phyloP scores from a whole-genome alignment of 176 grass and related monocot genomes.

The Puccinellia tenuiflora region DNA sequence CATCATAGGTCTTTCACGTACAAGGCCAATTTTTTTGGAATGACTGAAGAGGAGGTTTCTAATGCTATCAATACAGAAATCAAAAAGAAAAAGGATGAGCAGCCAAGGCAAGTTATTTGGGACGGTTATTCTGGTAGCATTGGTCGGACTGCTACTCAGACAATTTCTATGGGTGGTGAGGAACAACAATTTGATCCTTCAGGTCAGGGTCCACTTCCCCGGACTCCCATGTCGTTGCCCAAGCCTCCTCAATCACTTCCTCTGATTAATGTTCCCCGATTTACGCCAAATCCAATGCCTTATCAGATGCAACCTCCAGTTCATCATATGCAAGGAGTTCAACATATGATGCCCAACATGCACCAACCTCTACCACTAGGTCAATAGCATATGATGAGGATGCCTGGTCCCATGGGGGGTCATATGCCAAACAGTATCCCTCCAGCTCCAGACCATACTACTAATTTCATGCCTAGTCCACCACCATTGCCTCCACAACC shows the following conservation, averaged over 20 bases:
- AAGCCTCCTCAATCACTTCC: constrained; percentile 77
- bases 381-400: constrained; percentile 48
- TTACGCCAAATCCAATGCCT: constrained; percentile 25
- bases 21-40: constrained; percentile 96
- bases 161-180: too few species aligned
- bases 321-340: constrained; percentile 41
- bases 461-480: not conserved
- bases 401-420: constrained; percentile 32
- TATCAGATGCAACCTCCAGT: constrained; percentile 33
- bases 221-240: constrained; percentile 47
- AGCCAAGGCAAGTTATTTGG: too few species aligned
- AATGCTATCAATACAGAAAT: constrained; percentile 91
- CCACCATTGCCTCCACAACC: too few species aligned
- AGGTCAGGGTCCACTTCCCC: constrained; percentile 60
- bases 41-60: constrained; percentile 87
- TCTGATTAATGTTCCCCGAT: constrained; percentile 68
- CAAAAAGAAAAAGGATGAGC: constrained; percentile 95
- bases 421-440: too few species aligned
- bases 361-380: constrained; percentile 50
- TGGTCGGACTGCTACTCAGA: too few species aligned
- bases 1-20: constrained; percentile 88
- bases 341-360: constrained; percentile 46
- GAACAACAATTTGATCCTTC: constrained; percentile 52
- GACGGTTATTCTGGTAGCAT: too few species aligned
- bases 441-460: constrained; percentile 52